phyloP scores from a whole-genome alignment of 352 stramenopile species.

The Globisporangium apiculatum region DNA sequence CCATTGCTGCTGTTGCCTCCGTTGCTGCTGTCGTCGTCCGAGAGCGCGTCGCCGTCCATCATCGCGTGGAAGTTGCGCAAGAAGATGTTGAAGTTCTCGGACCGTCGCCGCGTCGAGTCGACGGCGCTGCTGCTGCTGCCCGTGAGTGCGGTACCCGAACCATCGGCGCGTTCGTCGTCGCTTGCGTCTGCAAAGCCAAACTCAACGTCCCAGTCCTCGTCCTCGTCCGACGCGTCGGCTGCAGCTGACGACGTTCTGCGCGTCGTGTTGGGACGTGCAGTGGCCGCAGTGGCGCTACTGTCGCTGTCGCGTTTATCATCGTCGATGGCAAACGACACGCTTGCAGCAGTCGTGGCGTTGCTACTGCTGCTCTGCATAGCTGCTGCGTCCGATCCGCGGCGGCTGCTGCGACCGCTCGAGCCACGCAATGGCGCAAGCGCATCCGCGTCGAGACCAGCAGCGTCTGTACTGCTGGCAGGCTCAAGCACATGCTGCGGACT shows the following conservation, averaged over 20 bases:
- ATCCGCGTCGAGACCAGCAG: too few species aligned
- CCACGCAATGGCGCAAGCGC: too few species aligned
- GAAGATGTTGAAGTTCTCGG: constrained; percentile 83
- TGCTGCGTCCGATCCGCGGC: neutral
- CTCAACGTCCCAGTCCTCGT: constrained; percentile 76
- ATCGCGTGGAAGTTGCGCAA: constrained; percentile 70
- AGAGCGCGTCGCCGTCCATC: constrained; percentile 62
- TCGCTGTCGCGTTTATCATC: neutral
- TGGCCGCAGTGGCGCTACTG: too few species aligned
- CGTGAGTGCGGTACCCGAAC: too few species aligned
- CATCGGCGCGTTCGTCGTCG: constrained; percentile 30
- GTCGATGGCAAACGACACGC: neutral
- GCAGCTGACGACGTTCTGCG: too few species aligned
- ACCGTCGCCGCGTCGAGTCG: constrained; percentile 46
- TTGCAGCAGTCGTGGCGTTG: too few species aligned
- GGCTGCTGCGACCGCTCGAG: neutral
- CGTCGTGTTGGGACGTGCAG: too few species aligned
- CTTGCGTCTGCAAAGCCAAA: constrained; percentile 50
- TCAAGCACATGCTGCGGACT: too few species aligned
- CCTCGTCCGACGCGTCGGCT: constrained; percentile 16
- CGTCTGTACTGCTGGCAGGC: too few species aligned
- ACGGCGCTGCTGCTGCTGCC: constrained; percentile 13
- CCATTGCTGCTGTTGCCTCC: constrained; percentile 9
- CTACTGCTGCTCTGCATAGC: neutral
- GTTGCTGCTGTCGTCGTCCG: constrained; percentile 37